Evolutionary conservation across 2,329 filamentous ascomycete genomes (phyloP).

Genomic region (Ophiostoma himal-ulmi): DNA sequence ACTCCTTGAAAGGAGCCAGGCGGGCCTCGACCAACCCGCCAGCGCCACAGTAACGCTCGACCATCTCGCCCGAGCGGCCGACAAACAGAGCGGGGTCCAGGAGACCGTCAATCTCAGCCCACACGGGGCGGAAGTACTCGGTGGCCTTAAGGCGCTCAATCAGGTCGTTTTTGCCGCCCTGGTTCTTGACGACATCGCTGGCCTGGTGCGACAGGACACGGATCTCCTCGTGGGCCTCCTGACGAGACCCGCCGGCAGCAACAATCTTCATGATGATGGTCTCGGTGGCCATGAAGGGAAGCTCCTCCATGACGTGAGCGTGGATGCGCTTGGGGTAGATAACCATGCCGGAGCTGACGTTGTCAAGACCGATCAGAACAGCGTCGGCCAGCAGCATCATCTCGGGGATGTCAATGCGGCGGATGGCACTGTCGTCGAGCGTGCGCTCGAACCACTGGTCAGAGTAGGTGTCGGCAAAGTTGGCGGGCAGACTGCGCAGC

Average conservation of each 20-base stretch:
- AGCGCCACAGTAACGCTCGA: slow-evolving; percentile 33
- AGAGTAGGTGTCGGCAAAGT: slow-evolving; percentile 60
- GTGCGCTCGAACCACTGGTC: slow-evolving; percentile 71
- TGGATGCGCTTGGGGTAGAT: slow-evolving; percentile 72
- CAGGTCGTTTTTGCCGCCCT: slow-evolving; percentile 71
- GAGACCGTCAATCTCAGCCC: slow-evolving; percentile 44
- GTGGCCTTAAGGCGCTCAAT: slow-evolving; percentile 68
- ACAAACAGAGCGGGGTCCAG: slow-evolving; percentile 29
- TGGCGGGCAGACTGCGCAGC: slow-evolving; percentile 32
- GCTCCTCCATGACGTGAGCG: slow-evolving; percentile 62
- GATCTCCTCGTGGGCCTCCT: slow-evolving; percentile 84
- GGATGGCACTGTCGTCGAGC: slow-evolving; percentile 70
- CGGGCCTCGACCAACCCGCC: slow-evolving; percentile 18
- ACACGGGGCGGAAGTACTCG: slow-evolving; percentile 69
- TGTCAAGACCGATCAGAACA: slow-evolving; percentile 56
- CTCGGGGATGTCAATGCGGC: slow-evolving; percentile 60
- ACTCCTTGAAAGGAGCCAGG: slow-evolving; percentile 18
- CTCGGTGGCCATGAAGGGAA: slow-evolving; percentile 57
- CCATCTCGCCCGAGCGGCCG: slow-evolving; percentile 42
- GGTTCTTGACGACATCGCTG: slow-evolving; percentile 43
- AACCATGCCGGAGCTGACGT: slow-evolving; percentile 60
- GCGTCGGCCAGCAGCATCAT: slow-evolving; percentile 63
- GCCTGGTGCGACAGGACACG: slow-evolving; percentile 76
- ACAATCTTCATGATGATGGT: slow-evolving; percentile 73
- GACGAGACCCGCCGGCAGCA: slow-evolving; percentile 62